These are phyloP conservation scores for Suillus occidentalis DNA, from an alignment of 768 basidiomycete genomes.

Conservation along the genomic window DNA sequence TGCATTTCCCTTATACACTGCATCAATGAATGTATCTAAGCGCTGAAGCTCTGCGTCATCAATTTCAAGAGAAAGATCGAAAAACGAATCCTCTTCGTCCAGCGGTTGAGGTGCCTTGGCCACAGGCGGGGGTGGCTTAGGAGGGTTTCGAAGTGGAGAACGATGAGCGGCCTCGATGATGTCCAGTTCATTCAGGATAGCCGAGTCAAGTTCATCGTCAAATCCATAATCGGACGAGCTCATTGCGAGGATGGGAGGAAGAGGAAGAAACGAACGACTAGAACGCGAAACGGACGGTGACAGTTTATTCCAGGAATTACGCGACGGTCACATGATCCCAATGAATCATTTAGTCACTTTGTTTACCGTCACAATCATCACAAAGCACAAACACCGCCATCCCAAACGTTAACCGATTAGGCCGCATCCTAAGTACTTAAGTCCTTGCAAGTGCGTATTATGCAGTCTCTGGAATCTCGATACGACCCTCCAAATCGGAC, in stretches of 20 bases:
- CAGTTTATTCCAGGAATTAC: background rate
- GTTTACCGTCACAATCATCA: too few species aligned
- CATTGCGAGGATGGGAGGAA: constrained; percentile 10
- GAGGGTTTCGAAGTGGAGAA: constrained; percentile 17
- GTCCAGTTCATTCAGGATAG: constrained; percentile 60
- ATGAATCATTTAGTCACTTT: background rate
- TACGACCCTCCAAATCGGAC: too few species aligned
- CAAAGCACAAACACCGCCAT: too few species aligned
- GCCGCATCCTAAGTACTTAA: too few species aligned
- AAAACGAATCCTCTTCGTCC: constrained; percentile 45
- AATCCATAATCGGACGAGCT: constrained; percentile 85
- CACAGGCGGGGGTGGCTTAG: constrained; percentile 17
- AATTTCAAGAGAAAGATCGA: constrained; percentile 57
- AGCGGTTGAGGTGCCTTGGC: constrained; percentile 1
- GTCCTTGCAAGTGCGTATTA: too few species aligned
- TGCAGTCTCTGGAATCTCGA: too few species aligned
- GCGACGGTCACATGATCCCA: constrained; percentile 3
- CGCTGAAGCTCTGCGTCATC: constrained; percentile 54
- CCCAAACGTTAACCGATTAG: too few species aligned
- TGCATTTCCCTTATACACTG: constrained; percentile 42
- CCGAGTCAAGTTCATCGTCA: constrained; percentile 63
- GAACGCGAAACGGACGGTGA: background rate
- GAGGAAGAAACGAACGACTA: background rate
- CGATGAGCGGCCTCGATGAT: constrained; percentile 65
- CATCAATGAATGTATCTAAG: constrained; percentile 53